These are phyloP conservation scores for Elaphomyces granulatus DNA, from an alignment of 495 filamentous ascomycete species.

Conservation along the genomic window DNA sequence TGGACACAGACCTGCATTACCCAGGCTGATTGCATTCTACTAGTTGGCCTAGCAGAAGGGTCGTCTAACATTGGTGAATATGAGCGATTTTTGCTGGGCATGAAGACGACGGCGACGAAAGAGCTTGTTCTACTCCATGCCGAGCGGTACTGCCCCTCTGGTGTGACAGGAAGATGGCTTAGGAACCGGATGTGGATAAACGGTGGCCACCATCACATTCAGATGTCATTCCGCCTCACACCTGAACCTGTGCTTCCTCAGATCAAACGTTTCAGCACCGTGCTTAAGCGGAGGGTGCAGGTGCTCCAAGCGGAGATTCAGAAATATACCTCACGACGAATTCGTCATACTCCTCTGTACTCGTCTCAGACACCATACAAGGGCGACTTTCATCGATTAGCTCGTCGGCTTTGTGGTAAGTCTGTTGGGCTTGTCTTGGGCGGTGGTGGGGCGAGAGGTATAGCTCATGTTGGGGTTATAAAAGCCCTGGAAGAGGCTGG, in stretches of 20 bases:
- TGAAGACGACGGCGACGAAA: conserved; percentile 93
- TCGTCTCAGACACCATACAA: conserved; percentile 87
- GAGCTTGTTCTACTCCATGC: conserved; percentile 87
- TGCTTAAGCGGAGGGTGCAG: conserved; percentile 83
- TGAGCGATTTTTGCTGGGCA: conserved; percentile 85
- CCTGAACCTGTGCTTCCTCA: conserved; percentile 64
- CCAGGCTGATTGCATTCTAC: conserved; percentile 87
- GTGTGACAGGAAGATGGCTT: conserved; percentile 76
- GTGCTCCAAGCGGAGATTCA: conserved; percentile 93
- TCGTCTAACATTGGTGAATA: conserved; percentile 89
- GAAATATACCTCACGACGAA: conserved; percentile 82
- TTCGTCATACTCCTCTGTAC: conserved; percentile 77
- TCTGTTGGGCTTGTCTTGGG: conserved; percentile 90
- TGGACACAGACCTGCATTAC: conserved; percentile 98
- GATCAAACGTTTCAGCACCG: conserved; percentile 64
- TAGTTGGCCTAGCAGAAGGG: conserved; percentile 83
- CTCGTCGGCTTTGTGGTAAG: conserved; percentile 80
- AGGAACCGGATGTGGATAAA: conserved; percentile 95
- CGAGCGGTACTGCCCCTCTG: conserved; percentile 75
- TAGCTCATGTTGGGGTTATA: conserved; percentile 85
- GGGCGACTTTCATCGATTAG: conserved; percentile 89
- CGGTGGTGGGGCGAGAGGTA: conserved; percentile 82
- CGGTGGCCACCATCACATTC: conserved; percentile 95
- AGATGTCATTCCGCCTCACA: conserved; percentile 81
- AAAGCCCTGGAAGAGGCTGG: conserved; percentile 91